phyloP scores from a whole-genome alignment of 2,329 filamentous ascomycete genomes.

The Botrytis medusae region DNA sequence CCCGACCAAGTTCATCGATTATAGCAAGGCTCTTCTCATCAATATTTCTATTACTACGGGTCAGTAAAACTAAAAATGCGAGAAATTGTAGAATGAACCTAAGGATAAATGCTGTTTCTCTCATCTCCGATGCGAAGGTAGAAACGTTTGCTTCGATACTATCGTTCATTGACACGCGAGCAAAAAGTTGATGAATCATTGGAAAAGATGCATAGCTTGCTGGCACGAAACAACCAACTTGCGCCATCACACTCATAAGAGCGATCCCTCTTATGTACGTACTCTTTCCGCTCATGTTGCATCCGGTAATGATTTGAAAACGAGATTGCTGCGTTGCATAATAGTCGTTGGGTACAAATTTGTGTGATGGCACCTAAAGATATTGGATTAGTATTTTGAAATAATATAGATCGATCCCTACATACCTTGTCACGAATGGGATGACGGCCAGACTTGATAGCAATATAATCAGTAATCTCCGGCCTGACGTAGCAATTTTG shows the following conservation, averaged over 20 bases:
- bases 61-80: constrained; percentile 2
- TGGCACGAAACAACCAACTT: constrained; percentile 88
- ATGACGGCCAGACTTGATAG: constrained; percentile 66
- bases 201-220: constrained; percentile 80
- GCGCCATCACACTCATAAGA: constrained; percentile 86
- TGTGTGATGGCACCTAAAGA: constrained; percentile 57
- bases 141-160: constrained; percentile 88
- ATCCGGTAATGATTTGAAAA: constrained; percentile 92
- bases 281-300: constrained; percentile 98
- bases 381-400: neutral
- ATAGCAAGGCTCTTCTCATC: constrained; percentile 75
- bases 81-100: constrained; percentile 43
- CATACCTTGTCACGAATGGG: constrained; percentile 63
- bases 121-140: constrained; percentile 93
- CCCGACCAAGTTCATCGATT: constrained; percentile 88
- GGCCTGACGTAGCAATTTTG: constrained; percentile 61
- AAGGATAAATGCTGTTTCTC: constrained; percentile 91
- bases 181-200: constrained; percentile 80
- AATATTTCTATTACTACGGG: constrained; percentile 59
- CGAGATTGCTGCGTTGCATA: constrained; percentile 77
- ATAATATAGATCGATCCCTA: neutral
- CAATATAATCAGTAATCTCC: constrained; percentile 61
- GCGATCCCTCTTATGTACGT: constrained; percentile 89
- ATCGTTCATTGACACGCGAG: constrained; percentile 82
- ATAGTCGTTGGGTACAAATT: constrained; percentile 85